Conservation (phyloP, 805 yeast species). For the Osmozyma mogii region DNA sequence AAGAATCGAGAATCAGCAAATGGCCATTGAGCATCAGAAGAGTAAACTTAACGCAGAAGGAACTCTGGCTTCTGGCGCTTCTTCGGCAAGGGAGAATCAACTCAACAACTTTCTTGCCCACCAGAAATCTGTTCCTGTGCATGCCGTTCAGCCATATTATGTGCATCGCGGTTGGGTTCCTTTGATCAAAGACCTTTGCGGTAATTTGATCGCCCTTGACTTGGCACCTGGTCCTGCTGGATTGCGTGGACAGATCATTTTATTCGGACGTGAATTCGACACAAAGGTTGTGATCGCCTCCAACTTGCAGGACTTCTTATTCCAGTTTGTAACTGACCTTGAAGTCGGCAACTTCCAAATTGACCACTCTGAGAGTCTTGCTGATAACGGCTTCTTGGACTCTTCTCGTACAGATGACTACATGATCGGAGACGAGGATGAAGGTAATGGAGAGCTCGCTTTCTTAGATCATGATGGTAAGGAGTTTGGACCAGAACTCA, state of each 20-base stretch:
- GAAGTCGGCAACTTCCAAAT: conserved; percentile 35
- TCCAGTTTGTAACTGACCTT: conserved; percentile 30
- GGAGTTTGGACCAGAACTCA: conserved; percentile 25
- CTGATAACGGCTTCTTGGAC: conserved; percentile 32
- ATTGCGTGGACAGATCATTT: conserved; percentile 12
- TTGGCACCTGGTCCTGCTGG: conserved; percentile 16
- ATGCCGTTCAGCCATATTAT: conserved; percentile 14
- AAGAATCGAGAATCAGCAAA: conserved; percentile 31
- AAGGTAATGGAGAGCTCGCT: conserved; percentile 35
- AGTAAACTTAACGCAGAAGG: conserved; percentile 10
- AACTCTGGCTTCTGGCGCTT: conserved; percentile 6
- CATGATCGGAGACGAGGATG: conserved; percentile 39
- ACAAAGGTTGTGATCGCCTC: conserved; percentile 15
- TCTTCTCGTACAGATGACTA: conserved; percentile 31
- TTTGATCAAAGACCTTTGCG: conserved; percentile 10
- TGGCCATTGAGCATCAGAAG: conserved; percentile 20
- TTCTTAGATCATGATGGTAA: conserved; percentile 29
- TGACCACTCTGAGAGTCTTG: conserved; percentile 23
- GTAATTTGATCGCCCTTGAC: conserved; percentile 13
- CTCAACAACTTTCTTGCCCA: conserved; percentile 13
- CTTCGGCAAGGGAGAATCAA: conserved; percentile 7
- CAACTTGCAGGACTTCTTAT: conserved; percentile 32
- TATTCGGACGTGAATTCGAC: conserved; percentile 15
- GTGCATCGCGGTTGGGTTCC: conserved; percentile 17
- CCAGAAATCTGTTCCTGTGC: conserved; percentile 13